Evolutionary conservation across 2,329 filamentous ascomycete genomes (phyloP).

Genomic region (Zymoseptoria tritici): DNA sequence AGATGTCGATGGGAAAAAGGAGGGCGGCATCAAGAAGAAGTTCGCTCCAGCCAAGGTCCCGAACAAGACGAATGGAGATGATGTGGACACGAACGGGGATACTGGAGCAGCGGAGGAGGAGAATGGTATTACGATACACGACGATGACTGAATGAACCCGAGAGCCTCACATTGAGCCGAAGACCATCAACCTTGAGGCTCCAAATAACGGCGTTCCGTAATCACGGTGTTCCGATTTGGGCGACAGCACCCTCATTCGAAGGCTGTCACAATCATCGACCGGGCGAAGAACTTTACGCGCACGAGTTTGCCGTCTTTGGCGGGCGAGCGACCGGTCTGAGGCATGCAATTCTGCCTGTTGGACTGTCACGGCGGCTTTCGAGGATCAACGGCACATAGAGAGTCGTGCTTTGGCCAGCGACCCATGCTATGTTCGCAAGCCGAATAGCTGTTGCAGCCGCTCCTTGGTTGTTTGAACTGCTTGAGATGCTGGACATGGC

Average conservation of each 20-base stretch:
- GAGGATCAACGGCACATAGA: neutral
- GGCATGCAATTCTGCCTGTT: neutral
- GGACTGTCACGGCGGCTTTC: neutral
- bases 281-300: neutral
- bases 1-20: conserved; percentile 18
- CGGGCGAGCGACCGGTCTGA: neutral
- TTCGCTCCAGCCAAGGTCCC: conserved; percentile 17
- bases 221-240: no score
- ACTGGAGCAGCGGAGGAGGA: conserved; percentile 37
- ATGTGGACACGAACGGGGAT: conserved; percentile 22
- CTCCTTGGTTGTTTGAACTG: no score
- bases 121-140: conserved; percentile 69
- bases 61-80: conserved; percentile 1
- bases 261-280: neutral
- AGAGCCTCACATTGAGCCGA: neutral
- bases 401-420: neutral
- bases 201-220: no score
- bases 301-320: neutral
- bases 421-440: neutral
- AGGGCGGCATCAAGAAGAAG: conserved; percentile 1
- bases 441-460: neutral
- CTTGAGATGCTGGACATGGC: no score
- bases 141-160: conserved; percentile 56
- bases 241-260: neutral
- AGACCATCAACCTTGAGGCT: neutral